Base-by-base conservation (phyloP, 2,329 filamentous ascomycete genomes). In the Alternaria postmessia region DNA sequence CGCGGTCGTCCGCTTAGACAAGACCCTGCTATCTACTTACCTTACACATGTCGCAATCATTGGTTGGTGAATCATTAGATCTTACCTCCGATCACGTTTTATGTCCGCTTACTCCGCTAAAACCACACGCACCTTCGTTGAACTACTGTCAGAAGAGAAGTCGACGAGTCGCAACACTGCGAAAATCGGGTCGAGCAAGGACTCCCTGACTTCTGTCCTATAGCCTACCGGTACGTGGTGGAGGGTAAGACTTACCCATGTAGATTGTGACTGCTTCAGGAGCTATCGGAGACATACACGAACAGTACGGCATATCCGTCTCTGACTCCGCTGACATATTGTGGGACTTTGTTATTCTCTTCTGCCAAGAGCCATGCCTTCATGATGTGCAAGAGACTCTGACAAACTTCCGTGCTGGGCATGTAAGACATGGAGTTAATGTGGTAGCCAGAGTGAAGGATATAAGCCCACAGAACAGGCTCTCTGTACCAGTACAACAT, bases 101-200 rank as follows among this genome's bases (percentile, higher is more conserved):
- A 59, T 51, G 44, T 56, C 52, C 57, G 57, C 52, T 59, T 39
- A 56, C 57, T 49, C 46, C 57, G 57, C 32, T 59, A 41, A 26
- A 32, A 36, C 39, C 46, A 38, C 22, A 30, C 24, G 26, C 18
- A 32, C 34, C 22, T 46, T 51, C 11, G n/a, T 32, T 26, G 20
- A 26, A 47, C 24, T 43, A 47, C 26, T 18, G 22, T 54, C 34
- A 30, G 34, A 42, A 41, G 44, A 38, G 18, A n/a, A 14, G 18
- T 34, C 34, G 24, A 36, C 49, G 49, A 54, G 52, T 58, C 26
- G 34, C 24, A 44, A 18, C 14, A 8, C 32, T 41, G 12, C 5
- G 12, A 22, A 12, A 18, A 18, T 11, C 4, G 14, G 30, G 22
- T 38, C 20, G 16, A 32, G 4, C 20, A 24, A 38, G 46, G 32